A percentile compares a stretch with the other conserved stretches of the same genome.
These are phyloP conservation scores for Sonneratia caseolaris DNA, from an alignment of 345 rosid genomes.

Conservation along the genomic window DNA sequence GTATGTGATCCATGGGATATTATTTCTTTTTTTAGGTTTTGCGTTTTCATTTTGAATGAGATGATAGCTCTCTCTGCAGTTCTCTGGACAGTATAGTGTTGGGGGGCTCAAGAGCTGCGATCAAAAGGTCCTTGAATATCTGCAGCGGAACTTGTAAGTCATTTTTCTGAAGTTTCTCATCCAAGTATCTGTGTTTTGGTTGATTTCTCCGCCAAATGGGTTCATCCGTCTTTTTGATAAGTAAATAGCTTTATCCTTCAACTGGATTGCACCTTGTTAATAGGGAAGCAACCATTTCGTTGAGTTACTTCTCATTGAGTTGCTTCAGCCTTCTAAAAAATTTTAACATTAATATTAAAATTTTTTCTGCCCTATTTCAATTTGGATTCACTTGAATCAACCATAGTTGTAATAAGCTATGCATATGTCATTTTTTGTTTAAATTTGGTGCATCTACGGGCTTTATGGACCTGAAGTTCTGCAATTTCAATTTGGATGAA, in stretches of 20 bases:
- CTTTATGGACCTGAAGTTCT: not conserved
- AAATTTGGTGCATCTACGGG: not conserved
- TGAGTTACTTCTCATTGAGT: not conserved
- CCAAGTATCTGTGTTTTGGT: not conserved
- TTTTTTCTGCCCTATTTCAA: not conserved
- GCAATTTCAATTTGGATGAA: not conserved
- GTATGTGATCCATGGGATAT: slow-evolving; percentile 24
- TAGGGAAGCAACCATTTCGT: not conserved
- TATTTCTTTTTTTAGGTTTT: not conserved
- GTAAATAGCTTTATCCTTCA: not conserved
- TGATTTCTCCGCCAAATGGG: not conserved
- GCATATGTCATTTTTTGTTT: not conserved
- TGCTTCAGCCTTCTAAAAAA: not conserved
- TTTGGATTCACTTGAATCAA: not conserved
- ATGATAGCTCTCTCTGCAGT: slow-evolving; percentile 19
- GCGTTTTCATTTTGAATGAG: slow-evolving; percentile 2
- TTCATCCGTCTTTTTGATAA: too few species aligned
- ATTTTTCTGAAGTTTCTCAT: not conserved
- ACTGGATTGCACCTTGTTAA: not conserved
- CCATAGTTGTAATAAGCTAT: not conserved
- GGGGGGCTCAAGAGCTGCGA: slow-evolving; percentile 65
- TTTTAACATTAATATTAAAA: not conserved
- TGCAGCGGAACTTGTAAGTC: slow-evolving; percentile 73
- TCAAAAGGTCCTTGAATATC: slow-evolving; percentile 65
- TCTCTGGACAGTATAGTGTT: slow-evolving; percentile 30